Evolutionary conservation across 495 filamentous ascomycete genomes (phyloP).

Genomic region (Penicillium argentinense): DNA sequence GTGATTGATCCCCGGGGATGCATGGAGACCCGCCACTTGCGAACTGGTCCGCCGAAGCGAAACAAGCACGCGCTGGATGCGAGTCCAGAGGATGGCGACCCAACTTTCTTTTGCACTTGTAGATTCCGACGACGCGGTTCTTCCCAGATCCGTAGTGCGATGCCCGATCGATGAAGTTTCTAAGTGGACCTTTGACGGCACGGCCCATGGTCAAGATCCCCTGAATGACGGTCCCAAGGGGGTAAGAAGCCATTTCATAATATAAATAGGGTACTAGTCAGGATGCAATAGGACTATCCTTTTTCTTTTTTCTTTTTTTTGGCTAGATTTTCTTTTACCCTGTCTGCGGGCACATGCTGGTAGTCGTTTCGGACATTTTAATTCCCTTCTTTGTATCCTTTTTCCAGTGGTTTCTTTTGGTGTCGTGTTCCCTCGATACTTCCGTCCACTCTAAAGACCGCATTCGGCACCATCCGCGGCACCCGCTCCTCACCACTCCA

Average conservation of each 20-base stretch:
- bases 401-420: constrained; percentile 15
- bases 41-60: constrained; percentile 30
- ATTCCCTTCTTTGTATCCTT: constrained; percentile 6
- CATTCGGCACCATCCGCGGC: constrained; percentile 28
- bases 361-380: background rate
- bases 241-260: background rate
- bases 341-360: background rate
- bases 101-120: background rate
- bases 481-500: constrained; percentile 20
- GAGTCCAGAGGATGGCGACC: constrained; percentile 2
- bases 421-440: constrained; percentile 13
- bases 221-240: constrained; percentile 1
- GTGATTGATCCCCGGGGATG: constrained; percentile 35
- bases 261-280: constrained; percentile 6
- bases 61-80: constrained; percentile 3
- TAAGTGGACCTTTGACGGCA: background rate
- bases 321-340: background rate
- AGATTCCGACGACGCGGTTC: constrained; percentile 2
- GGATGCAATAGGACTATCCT: background rate
- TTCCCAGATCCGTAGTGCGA: background rate
- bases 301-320: background rate
- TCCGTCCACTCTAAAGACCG: constrained; percentile 18
- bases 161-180: background rate
- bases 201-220: background rate
- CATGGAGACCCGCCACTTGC: constrained; percentile 42